phyloP scores from a whole-genome alignment of 2,329 filamentous ascomycete species.

The Neofusicoccum sp. region DNA sequence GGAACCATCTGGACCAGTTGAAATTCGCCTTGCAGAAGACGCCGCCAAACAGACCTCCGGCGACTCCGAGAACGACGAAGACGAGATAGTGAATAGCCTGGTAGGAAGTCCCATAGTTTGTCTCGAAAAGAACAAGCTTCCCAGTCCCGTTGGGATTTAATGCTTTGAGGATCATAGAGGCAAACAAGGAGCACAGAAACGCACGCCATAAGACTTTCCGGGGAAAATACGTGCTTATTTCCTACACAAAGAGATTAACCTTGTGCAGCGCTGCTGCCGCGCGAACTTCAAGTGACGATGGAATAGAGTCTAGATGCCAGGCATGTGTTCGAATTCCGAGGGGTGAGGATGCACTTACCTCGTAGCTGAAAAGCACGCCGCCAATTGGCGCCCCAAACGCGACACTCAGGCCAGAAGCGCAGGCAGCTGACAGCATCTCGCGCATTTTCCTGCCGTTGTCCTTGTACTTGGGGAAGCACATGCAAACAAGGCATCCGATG shows the following conservation, averaged over 20 bases:
- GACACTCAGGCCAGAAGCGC: conserved; percentile 57
- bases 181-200: conserved; percentile 57
- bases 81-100: conserved; percentile 55
- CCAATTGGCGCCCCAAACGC: conserved; percentile 63
- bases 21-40: conserved; percentile 60
- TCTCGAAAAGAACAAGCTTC: conserved; percentile 61
- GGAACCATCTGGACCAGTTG: conserved; percentile 56
- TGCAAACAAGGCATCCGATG: conserved; percentile 54
- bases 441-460: conserved; percentile 58
- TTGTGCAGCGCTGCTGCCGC: not conserved
- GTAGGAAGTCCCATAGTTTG: conserved; percentile 58
- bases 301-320: not conserved
- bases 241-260: conserved; percentile 32
- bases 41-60: conserved; percentile 59
- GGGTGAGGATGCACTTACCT: conserved; percentile 28
- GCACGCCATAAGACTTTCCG: conserved; percentile 59
- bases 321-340: not conserved
- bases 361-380: conserved; percentile 60
- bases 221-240: conserved; percentile 61
- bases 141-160: conserved; percentile 61
- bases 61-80: conserved; percentile 56
- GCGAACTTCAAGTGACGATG: conserved; percentile 21
- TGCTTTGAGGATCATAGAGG: conserved; percentile 55
- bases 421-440: conserved; percentile 58
- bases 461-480: conserved; percentile 55